Evolutionary conservation across 352 stramenopile genomes (phyloP), one percentile per base, ranked within the genome.

Genomic region (Phytophthora crassamura): DNA sequence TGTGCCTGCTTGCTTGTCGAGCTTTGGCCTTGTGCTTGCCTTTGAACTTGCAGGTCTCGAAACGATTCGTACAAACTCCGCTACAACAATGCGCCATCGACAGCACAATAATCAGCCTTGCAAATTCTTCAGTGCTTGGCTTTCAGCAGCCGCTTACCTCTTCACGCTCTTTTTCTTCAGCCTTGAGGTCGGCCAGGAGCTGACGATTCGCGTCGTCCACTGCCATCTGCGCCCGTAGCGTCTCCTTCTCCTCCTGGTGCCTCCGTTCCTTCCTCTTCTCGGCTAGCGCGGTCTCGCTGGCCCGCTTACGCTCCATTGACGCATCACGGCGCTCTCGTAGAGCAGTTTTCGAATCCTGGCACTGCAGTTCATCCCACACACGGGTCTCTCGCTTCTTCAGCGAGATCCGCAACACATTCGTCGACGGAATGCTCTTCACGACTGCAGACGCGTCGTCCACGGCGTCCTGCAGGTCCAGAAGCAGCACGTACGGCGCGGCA

Each of bases 61-160:
- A 94, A 91, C 5, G 84, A 92, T 25, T 88, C 80, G 58, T 92
- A 94, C 71, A 94, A 78, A n/a, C 70, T 80, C 38, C 68, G 36
- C 83, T 86, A 53, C 56, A 30, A 30, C 25, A 30, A 30, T 30
- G 4, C 25, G 3, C 25, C 25, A 6, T 30, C 25, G 4, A 30
- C 25, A 30, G 25, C 25, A 30, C 25, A 5, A 30, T 5, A 4
- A 54, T 5, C 28, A 41, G 30, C 47, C 12, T 30, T n/a, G 15
- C 3, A 30, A 18, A 25, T 55, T 12, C 22, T 32, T 25, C 12
- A 42, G 41, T 10, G 16, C 7, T 30, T 47, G 30, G 18, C 18
- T 40, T 30, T 30, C 25, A 30, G 16, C 10, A 50, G 32, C 11
- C 0, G n/a, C 47, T 2, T 54, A 92, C 83, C 71, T 94, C 86